phyloP scores from a whole-genome alignment of 2,329 filamentous ascomycete species.

The Aureobasidium zeae region DNA sequence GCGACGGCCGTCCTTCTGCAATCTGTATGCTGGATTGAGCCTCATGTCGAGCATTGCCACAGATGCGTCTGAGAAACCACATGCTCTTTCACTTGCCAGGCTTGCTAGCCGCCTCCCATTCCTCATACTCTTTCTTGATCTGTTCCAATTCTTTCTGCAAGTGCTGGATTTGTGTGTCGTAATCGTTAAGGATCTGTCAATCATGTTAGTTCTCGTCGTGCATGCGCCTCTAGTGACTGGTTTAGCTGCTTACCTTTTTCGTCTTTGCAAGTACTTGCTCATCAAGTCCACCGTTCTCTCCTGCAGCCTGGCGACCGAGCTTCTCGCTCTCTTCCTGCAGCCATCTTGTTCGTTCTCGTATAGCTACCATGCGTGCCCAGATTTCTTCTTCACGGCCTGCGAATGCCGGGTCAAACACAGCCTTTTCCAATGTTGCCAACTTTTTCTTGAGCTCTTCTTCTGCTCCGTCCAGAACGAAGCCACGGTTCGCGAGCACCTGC shows the following conservation, averaged over 20 bases:
- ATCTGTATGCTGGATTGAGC: no score
- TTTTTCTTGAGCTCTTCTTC: constrained; percentile 71
- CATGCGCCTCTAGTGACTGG: not conserved
- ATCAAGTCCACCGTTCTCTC: constrained; percentile 47
- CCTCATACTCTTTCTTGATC: constrained; percentile 50
- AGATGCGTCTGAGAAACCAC: no score
- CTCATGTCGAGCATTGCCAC: no score
- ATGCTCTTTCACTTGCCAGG: constrained; percentile 4
- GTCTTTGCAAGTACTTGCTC: constrained; percentile 63
- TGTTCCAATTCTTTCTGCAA: constrained; percentile 57
- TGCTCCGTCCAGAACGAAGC: constrained; percentile 68
- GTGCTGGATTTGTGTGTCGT: constrained; percentile 68
- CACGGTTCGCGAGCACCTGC: constrained; percentile 70
- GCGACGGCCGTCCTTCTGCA: no score
- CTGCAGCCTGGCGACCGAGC: constrained; percentile 42
- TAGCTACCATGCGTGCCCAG: constrained; percentile 69
- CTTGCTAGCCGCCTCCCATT: constrained; percentile 37
- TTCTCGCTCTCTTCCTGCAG: constrained; percentile 67
- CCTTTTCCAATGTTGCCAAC: constrained; percentile 58
- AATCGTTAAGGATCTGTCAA: constrained; percentile 63
- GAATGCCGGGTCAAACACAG: constrained; percentile 64
- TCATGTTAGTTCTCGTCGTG: constrained; percentile 18
- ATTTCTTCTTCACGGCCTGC: constrained; percentile 72
- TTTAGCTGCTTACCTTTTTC: constrained; percentile 53
- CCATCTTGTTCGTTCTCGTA: constrained; percentile 62